Percentiles rank a stretch among this genome's conserved stretches.
These are phyloP conservation scores for Apophysomyces trapeziformis DNA, from an alignment of 371 early-diverging fungal genomes.

Conservation along the genomic window DNA sequence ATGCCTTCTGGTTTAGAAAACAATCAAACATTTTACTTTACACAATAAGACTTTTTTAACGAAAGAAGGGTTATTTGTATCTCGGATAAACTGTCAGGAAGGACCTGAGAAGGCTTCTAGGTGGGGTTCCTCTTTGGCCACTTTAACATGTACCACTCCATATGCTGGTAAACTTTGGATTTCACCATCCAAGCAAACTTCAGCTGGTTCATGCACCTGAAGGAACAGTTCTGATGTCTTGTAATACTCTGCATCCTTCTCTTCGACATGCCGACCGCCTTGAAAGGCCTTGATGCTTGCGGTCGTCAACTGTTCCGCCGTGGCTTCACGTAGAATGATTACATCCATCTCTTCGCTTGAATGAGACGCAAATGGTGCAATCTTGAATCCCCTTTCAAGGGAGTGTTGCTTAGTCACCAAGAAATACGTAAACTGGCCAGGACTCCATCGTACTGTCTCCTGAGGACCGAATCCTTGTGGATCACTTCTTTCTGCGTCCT, in stretches of 20 bases:
- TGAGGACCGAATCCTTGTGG: neutral
- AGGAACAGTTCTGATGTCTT: slow-evolving; percentile 40
- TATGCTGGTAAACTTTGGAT: slow-evolving; percentile 33
- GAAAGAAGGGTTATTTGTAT: neutral
- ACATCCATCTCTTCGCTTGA: slow-evolving; percentile 39
- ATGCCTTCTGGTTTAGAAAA: no score
- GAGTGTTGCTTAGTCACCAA: slow-evolving; percentile 42
- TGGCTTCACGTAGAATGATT: slow-evolving; percentile 32
- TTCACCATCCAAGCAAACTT: slow-evolving; percentile 56
- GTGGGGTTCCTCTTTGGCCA: slow-evolving; percentile 27
- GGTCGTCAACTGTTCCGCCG: slow-evolving; percentile 30
- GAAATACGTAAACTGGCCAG: slow-evolving; percentile 45
- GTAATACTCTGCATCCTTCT: slow-evolving; percentile 37
- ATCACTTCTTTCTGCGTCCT: neutral
- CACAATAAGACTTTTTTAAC: neutral
- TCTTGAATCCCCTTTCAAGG: slow-evolving; percentile 48
- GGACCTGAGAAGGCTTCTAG: slow-evolving; percentile 22
- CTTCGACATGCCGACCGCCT: slow-evolving; percentile 41
- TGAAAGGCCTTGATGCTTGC: slow-evolving; percentile 39
- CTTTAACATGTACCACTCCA: slow-evolving; percentile 34
- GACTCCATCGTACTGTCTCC: neutral
- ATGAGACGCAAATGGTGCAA: slow-evolving; percentile 48
- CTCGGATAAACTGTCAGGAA: neutral
- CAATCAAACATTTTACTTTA: no score
- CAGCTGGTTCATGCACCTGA: slow-evolving; percentile 37